These are phyloP conservation scores for Boletus sensibilis DNA, from an alignment of 768 basidiomycete species.

Conservation along the genomic window DNA sequence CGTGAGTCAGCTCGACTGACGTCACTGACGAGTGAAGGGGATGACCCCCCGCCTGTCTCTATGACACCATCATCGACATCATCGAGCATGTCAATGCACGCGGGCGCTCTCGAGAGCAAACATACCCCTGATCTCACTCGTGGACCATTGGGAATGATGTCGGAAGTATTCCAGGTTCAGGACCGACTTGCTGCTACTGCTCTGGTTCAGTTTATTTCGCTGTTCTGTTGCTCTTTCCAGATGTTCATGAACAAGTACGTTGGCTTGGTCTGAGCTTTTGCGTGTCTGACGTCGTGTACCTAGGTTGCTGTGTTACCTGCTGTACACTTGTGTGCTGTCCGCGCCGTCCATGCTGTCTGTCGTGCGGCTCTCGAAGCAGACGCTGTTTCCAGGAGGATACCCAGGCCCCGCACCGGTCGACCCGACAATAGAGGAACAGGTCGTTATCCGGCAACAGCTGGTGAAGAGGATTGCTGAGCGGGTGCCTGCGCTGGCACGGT, in stretches of 20 bases:
- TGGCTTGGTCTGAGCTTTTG: neutral
- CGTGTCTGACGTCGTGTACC: conserved; percentile 9
- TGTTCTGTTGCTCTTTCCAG: conserved; percentile 47
- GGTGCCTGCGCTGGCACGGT: conserved; percentile 34
- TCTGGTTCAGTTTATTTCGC: conserved; percentile 44
- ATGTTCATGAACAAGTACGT: conserved; percentile 61
- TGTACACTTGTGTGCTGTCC: conserved; percentile 55
- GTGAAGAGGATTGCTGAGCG: conserved; percentile 39
- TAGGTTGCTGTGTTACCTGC: conserved; percentile 68
- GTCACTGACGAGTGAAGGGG: neutral
- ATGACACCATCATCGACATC: conserved; percentile 22
- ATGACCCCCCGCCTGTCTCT: neutral
- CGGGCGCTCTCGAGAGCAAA: conserved; percentile 1
- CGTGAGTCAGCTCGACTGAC: neutral
- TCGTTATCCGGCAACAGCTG: conserved; percentile 46
- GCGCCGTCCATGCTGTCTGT: conserved; percentile 51
- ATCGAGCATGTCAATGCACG: conserved; percentile 24
- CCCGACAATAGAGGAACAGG: conserved; percentile 76
- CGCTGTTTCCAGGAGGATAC: conserved; percentile 88
- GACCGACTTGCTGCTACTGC: conserved; percentile 49
- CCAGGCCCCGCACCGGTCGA: conserved; percentile 72
- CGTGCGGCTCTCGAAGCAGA: conserved; percentile 57
- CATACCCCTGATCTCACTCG: conserved; percentile 38
- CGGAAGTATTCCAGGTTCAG: conserved; percentile 48
- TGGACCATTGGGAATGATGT: conserved; percentile 45